Conservation (phyloP, 345 rosid genomes). For the Hirschfeldia incana region DNA sequence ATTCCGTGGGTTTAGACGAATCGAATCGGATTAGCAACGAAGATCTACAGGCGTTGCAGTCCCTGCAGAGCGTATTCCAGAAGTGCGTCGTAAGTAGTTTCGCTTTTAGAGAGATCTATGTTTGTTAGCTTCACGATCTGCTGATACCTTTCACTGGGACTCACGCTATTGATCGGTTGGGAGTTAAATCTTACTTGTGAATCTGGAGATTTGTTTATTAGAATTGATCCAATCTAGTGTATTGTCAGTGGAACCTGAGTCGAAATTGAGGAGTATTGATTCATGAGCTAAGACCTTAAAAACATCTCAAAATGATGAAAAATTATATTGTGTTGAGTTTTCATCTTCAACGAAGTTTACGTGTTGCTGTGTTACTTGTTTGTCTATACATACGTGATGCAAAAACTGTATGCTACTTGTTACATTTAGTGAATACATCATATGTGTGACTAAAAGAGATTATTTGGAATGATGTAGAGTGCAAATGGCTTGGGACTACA, state of each 20-base stretch:
- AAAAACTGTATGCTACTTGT: neutral
- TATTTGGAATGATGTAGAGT: constrained; percentile 50
- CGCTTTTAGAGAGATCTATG: neutral
- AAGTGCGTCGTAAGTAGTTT: constrained; percentile 80
- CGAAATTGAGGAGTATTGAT: neutral
- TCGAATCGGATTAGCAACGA: constrained; percentile 53
- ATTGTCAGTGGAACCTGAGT: neutral
- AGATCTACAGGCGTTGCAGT: constrained; percentile 69
- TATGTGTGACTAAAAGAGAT: neutral
- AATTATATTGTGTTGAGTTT: constrained; percentile 7
- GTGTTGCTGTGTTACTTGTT: constrained; percentile 5
- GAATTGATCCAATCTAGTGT: constrained; percentile 1
- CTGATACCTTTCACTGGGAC: neutral
- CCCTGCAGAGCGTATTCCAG: constrained; percentile 62
- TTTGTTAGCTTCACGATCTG: constrained; percentile 11
- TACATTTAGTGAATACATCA: neutral
- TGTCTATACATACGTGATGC: neutral
- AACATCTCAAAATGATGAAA: neutral
- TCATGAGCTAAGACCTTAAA: neutral
- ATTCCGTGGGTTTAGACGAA: constrained; percentile 50
- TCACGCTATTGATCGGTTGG: neutral
- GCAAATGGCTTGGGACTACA: constrained; percentile 89
- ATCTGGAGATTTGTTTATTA: constrained; percentile 2
- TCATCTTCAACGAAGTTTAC: neutral
- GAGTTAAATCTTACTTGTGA: neutral